A percentile compares a stretch with the other conserved stretches of the same genome.
These are phyloP conservation scores for Moniliella sp. DNA, from an alignment of 1,284 basidiomycete species.

Conservation along the genomic window DNA sequence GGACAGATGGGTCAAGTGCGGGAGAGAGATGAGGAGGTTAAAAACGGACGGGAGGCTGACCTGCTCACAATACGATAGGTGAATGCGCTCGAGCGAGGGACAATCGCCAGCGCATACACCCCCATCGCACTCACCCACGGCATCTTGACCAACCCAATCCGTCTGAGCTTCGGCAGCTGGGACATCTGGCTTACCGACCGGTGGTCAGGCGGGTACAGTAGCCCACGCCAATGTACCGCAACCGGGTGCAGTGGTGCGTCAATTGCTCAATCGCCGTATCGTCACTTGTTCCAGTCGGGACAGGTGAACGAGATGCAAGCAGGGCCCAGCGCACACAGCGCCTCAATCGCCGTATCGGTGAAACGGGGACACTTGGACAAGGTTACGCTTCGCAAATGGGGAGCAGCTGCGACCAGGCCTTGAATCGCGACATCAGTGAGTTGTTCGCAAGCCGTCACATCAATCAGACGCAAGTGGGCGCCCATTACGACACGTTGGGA, in stretches of 20 bases:
- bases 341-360: constrained; percentile 71
- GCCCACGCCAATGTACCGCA: constrained; percentile 88
- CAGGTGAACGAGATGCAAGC: constrained; percentile 77
- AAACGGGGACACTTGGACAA: constrained; percentile 69
- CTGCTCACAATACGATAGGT: constrained; percentile 90
- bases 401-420: constrained; percentile 65
- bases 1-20: constrained; percentile 76
- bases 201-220: constrained; percentile 75
- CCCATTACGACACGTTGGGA: constrained; percentile 4
- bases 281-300: constrained; percentile 48
- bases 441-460: constrained; percentile 55
- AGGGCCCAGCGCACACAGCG: constrained; percentile 77
- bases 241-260: constrained; percentile 66
- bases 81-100: constrained; percentile 59
- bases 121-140: constrained; percentile 41
- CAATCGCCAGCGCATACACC: neutral
- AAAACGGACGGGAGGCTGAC: constrained; percentile 76
- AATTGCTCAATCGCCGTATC: constrained; percentile 66
- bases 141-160: constrained; percentile 71
- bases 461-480: constrained; percentile 27
- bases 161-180: constrained; percentile 63
- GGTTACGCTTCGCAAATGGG: constrained; percentile 73
- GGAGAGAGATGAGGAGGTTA: constrained; percentile 63
- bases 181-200: constrained; percentile 79
- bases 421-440: constrained; percentile 74